Conservation (phyloP, 164 flowering plant genomes). For the Malania oleifera region DNA sequence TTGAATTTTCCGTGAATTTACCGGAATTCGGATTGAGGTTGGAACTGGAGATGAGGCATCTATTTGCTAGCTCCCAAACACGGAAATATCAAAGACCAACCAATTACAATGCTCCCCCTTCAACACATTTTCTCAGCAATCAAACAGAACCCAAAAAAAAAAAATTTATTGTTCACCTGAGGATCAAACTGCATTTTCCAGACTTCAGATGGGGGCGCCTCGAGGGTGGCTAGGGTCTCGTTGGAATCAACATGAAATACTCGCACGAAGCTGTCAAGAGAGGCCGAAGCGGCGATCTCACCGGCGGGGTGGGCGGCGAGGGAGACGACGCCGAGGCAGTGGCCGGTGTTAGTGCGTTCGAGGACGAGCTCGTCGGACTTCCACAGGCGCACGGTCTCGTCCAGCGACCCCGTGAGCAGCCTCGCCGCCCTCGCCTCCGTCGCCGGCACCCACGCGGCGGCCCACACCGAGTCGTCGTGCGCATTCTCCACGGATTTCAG, state of each 20-base stretch:
- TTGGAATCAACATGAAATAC: slow-evolving; percentile 91
- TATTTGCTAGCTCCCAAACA: too few relatives aligned
- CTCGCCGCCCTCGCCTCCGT: slow-evolving; percentile 60
- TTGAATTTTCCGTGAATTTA: too few relatives aligned
- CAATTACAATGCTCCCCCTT: too few relatives aligned
- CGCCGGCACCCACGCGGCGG: slow-evolving; percentile 84
- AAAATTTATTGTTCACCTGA: slow-evolving; percentile 31
- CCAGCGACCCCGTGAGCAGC: slow-evolving; percentile 81
- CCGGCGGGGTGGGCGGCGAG: slow-evolving; percentile 97
- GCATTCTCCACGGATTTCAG: slow-evolving; percentile 69
- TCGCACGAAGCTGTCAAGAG: slow-evolving; percentile 85
- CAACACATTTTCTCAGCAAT: too few relatives aligned
- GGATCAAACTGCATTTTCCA: slow-evolving; percentile 98
- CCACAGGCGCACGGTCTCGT: slow-evolving; percentile 93
- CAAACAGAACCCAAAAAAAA: not conserved
- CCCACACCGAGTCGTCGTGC: slow-evolving; percentile 94
- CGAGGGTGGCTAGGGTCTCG: slow-evolving; percentile 82
- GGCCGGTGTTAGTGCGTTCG: slow-evolving; percentile 79
- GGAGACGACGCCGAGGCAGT: slow-evolving; percentile 88
- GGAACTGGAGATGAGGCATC: too few relatives aligned
- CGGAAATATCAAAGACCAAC: too few relatives aligned
- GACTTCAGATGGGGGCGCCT: slow-evolving; percentile 94
- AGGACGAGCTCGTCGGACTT: slow-evolving; percentile 52
- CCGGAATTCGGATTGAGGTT: too few relatives aligned
- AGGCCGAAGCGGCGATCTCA: slow-evolving; percentile 85